These are phyloP conservation scores for Lipomyces starkeyi DNA, from an alignment of 805 yeast genomes.

Conservation along the genomic window DNA sequence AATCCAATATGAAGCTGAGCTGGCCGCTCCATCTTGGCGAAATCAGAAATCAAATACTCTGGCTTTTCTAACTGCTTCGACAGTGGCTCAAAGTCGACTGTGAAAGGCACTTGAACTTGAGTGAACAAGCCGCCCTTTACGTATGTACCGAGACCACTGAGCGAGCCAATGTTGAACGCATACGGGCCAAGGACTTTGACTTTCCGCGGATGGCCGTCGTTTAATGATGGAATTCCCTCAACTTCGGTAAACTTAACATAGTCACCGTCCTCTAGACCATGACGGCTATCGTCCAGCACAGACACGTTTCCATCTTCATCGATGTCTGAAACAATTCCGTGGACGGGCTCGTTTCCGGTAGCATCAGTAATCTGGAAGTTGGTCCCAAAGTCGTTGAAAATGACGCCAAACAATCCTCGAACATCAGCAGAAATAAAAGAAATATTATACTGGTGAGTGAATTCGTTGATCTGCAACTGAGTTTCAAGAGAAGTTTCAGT, in stretches of 20 bases:
- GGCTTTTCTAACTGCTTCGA: constrained; percentile 73
- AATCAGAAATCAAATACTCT: constrained; percentile 81
- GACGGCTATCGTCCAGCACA: constrained; percentile 88
- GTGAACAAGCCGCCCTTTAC: constrained; percentile 86
- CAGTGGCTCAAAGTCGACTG: constrained; percentile 66
- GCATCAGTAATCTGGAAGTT: constrained; percentile 79
- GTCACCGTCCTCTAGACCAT: constrained; percentile 91
- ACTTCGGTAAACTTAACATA: constrained; percentile 86
- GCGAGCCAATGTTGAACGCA: constrained; percentile 74
- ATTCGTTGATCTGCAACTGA: constrained; percentile 74
- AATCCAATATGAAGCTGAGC: constrained; percentile 89
- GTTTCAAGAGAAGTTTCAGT: constrained; percentile 75
- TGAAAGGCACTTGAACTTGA: constrained; percentile 85
- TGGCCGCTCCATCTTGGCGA: constrained; percentile 92
- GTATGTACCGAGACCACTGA: constrained; percentile 66
- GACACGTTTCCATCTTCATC: constrained; percentile 91
- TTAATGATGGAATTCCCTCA: constrained; percentile 74
- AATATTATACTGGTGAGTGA: constrained; percentile 74
- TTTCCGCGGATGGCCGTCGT: constrained; percentile 74
- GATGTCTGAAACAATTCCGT: constrained; percentile 88
- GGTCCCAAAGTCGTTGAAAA: constrained; percentile 89
- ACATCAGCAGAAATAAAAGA: constrained; percentile 82
- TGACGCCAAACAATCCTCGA: constrained; percentile 85
- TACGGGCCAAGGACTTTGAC: constrained; percentile 93
- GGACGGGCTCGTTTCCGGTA: constrained; percentile 89